Base-by-base conservation (phyloP, 306 rosid genomes). In the Calophaca sinica region DNA sequence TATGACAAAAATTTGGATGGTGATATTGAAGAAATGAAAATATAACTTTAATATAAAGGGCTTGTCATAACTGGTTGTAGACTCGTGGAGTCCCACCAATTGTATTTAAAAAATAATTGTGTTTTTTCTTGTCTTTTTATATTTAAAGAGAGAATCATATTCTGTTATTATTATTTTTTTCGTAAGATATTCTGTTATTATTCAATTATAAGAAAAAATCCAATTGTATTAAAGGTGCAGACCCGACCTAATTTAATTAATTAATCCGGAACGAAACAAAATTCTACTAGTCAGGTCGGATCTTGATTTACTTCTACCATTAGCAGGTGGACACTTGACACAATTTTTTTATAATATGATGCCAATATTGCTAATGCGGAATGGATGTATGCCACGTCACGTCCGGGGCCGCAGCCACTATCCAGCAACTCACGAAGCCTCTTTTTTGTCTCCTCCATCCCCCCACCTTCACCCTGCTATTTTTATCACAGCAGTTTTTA, bases 321-420 rank as follows among this genome's bases (percentile, higher is more conserved):
- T 45, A 57, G 12, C 7, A 45, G 57, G 39, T 35, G 9, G 81
- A 48, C 66, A 75, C 58, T 26, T 75, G 73, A 41, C 38, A 73
- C 26, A 45, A 45, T 44, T n/a, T 45, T 44, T n/a, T 45, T 60
- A 45, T 60, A 65, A 71, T 20, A 35, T 38, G 66, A 57, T 39
- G 9, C 54, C 67, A 60, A 73, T 60, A 46, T 42, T 42, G 48
- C 48, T 42, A 42, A 42, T 42, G 11, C 48, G 11, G 48, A 42
- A 42, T 42, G 2, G 48, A 42, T 42, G 9, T 42, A 0, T 8
- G 9, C 48, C 48, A 42, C 48, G 48, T 42, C 48, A 38, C 7
- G 7, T 5, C 42, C 42, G 42, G 7, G 7, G 42, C 7, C 7
- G 2, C 41, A 1, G 5, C 8, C 1, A 7, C 42, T 5, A 38